Conservation (phyloP, 177 flowering plant species). For the Vitis hybrid region DNA sequence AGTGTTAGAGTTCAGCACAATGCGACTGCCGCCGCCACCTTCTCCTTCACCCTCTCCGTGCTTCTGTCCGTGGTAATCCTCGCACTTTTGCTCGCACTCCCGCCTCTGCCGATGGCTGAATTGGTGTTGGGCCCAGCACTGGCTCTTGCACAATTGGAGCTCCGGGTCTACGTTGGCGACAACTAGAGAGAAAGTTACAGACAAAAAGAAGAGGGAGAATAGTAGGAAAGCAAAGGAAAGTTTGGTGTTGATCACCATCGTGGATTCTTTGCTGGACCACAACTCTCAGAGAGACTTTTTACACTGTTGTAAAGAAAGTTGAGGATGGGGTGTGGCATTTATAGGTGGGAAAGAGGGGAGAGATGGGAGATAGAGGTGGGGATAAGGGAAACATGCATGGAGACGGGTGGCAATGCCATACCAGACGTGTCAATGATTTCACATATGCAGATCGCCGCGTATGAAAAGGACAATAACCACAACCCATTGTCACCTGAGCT, state of each 20-base stretch:
- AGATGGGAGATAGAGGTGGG: neutral
- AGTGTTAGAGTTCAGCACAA: neutral
- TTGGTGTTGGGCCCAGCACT: slow-evolving; percentile 32
- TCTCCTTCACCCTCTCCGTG: slow-evolving; percentile 11
- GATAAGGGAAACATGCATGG: neutral
- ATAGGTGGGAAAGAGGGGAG: neutral
- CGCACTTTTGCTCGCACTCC: slow-evolving; percentile 30
- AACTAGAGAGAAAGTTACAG: slow-evolving; percentile 4
- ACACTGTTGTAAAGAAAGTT: neutral
- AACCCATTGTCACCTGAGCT: no score
- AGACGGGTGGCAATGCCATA: no score
- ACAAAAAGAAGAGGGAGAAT: slow-evolving; percentile 3
- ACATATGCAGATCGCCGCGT: no score
- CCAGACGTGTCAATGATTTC: no score
- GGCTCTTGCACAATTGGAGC: slow-evolving; percentile 36
- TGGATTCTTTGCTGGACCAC: neutral
- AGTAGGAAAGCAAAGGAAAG: slow-evolving; percentile 15
- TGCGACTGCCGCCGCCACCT: slow-evolving; percentile 1
- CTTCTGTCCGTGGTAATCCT: slow-evolving; percentile 23
- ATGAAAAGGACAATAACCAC: no score
- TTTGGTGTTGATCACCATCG: slow-evolving; percentile 17
- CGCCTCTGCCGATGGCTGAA: slow-evolving; percentile 12
- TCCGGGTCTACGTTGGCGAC: slow-evolving; percentile 35
- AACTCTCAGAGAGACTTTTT: no score
- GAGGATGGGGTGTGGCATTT: neutral